Conservation (phyloP, 768 basidiomycete genomes). For the Xerocomellus amylosporus region DNA sequence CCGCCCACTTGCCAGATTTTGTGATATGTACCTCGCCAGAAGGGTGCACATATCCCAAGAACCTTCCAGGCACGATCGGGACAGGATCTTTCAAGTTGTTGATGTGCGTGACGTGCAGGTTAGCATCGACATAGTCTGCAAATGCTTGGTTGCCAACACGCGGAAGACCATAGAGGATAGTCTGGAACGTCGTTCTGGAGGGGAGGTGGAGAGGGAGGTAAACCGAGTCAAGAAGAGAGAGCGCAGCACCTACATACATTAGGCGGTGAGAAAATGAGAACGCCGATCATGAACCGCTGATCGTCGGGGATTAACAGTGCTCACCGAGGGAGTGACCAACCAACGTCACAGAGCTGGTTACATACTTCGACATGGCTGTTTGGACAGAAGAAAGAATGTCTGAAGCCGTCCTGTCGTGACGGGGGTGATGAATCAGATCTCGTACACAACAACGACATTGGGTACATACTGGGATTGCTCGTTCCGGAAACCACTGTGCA, state of each 20-base stretch:
- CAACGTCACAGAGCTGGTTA: constrained; percentile 37
- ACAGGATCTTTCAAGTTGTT: constrained; percentile 46
- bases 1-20: constrained; percentile 45
- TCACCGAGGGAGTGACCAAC: constrained; percentile 45
- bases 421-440: constrained; percentile 10
- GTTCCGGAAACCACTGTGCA: constrained; percentile 45
- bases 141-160: constrained; percentile 56
- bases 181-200: constrained; percentile 24
- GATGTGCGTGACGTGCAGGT: constrained; percentile 46
- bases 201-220: constrained; percentile 37
- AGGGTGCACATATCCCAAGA: constrained; percentile 40
- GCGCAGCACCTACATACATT: constrained; percentile 29
- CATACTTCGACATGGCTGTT: constrained; percentile 34
- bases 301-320: background rate
- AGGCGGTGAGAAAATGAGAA: background rate
- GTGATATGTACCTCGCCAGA: constrained; percentile 43
- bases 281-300: background rate
- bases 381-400: constrained; percentile 42
- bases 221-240: constrained; percentile 34
- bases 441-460: background rate
- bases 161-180: constrained; percentile 35
- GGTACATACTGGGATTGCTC: constrained; percentile 42
- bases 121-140: constrained; percentile 51
- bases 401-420: constrained; percentile 39
- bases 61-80: constrained; percentile 33